phyloP scores from a whole-genome alignment of 2,329 filamentous ascomycete species.

The Calonectria montana region DNA sequence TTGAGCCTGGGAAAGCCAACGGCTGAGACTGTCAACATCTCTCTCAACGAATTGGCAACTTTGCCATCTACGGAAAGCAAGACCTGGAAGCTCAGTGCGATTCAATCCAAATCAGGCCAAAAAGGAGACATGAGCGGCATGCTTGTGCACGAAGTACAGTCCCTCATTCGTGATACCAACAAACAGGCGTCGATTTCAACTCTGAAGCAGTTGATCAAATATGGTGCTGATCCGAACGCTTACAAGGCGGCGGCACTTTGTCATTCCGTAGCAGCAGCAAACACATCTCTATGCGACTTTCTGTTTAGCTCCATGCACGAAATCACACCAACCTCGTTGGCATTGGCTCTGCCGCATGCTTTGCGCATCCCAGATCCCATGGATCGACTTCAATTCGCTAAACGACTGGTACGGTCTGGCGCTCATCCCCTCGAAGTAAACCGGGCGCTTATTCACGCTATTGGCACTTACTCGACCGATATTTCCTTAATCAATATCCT shows the following conservation, averaged over 20 bases:
- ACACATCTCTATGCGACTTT: conserved; percentile 59
- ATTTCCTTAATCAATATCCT: conserved; percentile 59
- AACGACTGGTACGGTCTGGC: conserved; percentile 61
- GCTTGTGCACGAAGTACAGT: conserved; percentile 63
- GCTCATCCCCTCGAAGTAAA: conserved; percentile 61
- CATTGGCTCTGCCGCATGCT: conserved; percentile 62
- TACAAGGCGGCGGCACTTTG: conserved; percentile 63
- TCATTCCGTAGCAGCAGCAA: conserved; percentile 59
- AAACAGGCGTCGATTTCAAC: conserved; percentile 55
- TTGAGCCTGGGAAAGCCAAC: conserved; percentile 59
- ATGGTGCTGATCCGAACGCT: conserved; percentile 66
- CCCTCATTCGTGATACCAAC: conserved; percentile 51
- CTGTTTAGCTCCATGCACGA: conserved; percentile 53
- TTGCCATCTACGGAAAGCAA: conserved; percentile 59
- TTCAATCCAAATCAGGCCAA: conserved; percentile 57
- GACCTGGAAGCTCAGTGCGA: conserved; percentile 59
- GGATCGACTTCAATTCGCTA: conserved; percentile 63
- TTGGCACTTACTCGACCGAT: conserved; percentile 61
- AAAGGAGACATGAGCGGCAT: conserved; percentile 57
- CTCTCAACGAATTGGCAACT: conserved; percentile 55
- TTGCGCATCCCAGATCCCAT: conserved; percentile 62
- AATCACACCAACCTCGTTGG: conserved; percentile 58
- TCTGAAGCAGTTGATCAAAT: conserved; percentile 59
- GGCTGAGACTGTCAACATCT: conserved; percentile 55
- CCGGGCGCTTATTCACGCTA: conserved; percentile 62